Conservation (phyloP, 495 filamentous ascomycete species). For the Tuber brumale region DNA sequence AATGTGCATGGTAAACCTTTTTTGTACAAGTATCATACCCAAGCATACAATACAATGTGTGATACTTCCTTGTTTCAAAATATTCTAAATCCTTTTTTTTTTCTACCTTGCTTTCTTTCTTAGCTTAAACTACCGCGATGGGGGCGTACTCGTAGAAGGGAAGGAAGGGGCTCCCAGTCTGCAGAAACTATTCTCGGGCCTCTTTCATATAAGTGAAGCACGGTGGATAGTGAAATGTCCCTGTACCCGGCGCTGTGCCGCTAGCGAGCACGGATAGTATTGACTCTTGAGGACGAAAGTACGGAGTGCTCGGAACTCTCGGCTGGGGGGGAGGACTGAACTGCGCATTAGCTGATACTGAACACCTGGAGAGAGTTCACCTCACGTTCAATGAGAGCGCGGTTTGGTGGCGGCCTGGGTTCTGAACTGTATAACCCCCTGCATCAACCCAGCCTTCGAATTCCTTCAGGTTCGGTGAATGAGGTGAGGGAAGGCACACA, state of each 20-base stretch:
- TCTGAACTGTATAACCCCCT: background rate
- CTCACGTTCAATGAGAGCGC: background rate
- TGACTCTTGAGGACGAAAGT: background rate
- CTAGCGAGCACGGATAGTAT: background rate
- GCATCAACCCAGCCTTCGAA: background rate
- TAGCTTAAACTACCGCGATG: background rate
- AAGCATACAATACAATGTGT: background rate
- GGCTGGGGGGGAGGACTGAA: background rate
- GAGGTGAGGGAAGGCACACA: background rate
- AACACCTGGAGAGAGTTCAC: background rate
- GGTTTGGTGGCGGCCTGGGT: background rate
- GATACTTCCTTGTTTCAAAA: background rate
- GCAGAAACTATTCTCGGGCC: background rate
- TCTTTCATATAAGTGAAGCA: background rate
- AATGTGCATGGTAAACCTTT: background rate
- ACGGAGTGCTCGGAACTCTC: background rate
- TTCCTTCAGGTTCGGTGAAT: background rate
- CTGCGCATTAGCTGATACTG: background rate
- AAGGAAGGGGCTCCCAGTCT: background rate
- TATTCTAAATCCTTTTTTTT: background rate
- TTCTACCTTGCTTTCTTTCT: background rate
- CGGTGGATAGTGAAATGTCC: background rate
- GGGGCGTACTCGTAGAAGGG: background rate
- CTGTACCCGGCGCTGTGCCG: background rate
- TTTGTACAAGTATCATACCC: background rate